These are phyloP conservation scores for Aspergillus piperis DNA, from an alignment of 2,329 filamentous ascomycete species.

Conservation along the genomic window DNA sequence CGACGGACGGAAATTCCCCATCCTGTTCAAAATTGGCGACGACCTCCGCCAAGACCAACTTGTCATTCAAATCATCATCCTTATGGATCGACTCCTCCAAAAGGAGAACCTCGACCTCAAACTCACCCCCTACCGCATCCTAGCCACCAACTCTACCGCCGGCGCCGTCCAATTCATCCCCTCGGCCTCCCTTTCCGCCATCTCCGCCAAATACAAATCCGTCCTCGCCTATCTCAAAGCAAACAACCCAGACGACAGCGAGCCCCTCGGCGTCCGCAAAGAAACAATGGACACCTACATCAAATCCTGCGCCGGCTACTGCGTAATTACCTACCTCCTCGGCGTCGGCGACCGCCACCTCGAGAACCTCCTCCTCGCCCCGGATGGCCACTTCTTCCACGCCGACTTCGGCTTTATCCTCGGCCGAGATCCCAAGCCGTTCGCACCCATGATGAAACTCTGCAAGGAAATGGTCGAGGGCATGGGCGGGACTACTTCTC, in stretches of 20 bases:
- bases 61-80: slow-evolving; percentile 93
- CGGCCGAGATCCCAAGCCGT: slow-evolving; percentile 93
- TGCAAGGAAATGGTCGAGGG: slow-evolving; percentile 98
- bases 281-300: slow-evolving; percentile 94
- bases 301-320: slow-evolving; percentile 95
- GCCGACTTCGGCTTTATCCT: slow-evolving; percentile 98
- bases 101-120: slow-evolving; percentile 97
- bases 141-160: slow-evolving; percentile 85
- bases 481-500: slow-evolving; percentile 82
- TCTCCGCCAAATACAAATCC: slow-evolving; percentile 77
- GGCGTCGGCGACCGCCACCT: slow-evolving; percentile 95
- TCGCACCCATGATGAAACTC: slow-evolving; percentile 95
- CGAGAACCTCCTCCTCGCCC: slow-evolving; percentile 88
- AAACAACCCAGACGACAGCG: slow-evolving; percentile 83
- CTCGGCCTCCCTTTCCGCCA: slow-evolving; percentile 79
- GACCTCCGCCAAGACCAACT: slow-evolving; percentile 95
- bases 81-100: slow-evolving; percentile 93
- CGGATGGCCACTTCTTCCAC: slow-evolving; percentile 94
- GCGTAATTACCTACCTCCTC: slow-evolving; percentile 96
- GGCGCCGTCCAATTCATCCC: slow-evolving; percentile 93
- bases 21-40: slow-evolving; percentile 97
- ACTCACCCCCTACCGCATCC: slow-evolving; percentile 91
- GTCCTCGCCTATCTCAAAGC: slow-evolving; percentile 80
- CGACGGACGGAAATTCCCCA: slow-evolving; percentile 75
- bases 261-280: slow-evolving; percentile 82